Conservation (phyloP, 208 protist genomes). For the Trypanosoma avium region DNA sequence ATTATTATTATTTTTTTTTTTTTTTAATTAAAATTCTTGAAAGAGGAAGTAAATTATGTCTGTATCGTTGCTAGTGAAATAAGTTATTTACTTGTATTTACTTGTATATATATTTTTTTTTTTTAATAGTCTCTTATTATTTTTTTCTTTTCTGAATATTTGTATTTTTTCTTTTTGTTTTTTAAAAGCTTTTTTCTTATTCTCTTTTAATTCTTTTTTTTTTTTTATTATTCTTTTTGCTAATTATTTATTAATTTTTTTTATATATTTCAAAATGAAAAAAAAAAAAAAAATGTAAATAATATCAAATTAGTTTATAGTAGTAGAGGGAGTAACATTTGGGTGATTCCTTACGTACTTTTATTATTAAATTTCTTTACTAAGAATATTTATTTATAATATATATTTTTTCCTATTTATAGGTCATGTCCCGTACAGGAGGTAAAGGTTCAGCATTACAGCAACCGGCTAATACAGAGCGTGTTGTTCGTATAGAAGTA, state of each 20-base stretch:
- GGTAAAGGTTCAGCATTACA: slow-evolving; percentile 38
- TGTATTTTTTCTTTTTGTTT: not conserved
- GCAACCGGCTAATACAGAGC: slow-evolving; percentile 69
- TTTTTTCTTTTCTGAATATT: no score
- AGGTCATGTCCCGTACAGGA: slow-evolving; percentile 37
- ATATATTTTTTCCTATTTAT: no score
- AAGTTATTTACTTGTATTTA: no score
- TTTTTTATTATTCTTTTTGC: not conserved
- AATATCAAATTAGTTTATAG: no score
- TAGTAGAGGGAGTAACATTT: no score
- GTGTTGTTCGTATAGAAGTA: slow-evolving; percentile 79
- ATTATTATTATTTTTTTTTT: not conserved
- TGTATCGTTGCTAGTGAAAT: no score
- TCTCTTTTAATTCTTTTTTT: not conserved
- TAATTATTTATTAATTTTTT: not conserved
- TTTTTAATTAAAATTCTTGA: not conserved
- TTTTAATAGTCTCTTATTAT: no score
- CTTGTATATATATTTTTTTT: no score
- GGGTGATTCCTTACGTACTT: no score
- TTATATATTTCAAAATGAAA: not conserved
- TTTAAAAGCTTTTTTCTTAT: not conserved
- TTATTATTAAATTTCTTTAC: no score
- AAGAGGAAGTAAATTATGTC: not conserved
- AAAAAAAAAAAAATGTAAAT: no score
- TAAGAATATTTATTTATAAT: no score